Evolutionary conservation across 2,329 filamentous ascomycete species (phyloP).

Genomic region (Alternaria panax): DNA sequence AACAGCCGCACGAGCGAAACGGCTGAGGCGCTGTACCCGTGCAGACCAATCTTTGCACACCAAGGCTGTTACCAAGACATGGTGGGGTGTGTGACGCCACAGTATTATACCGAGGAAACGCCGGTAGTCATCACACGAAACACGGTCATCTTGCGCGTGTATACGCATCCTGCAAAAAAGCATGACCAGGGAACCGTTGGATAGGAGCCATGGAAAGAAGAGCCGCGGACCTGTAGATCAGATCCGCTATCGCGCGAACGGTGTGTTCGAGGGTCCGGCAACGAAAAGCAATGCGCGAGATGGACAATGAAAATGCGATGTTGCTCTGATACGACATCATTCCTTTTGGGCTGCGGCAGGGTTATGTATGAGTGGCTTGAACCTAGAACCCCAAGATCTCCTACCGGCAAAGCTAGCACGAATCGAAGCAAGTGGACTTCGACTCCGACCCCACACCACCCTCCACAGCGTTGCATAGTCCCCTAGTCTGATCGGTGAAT

Average conservation of each 20-base stretch:
- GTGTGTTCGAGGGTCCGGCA: slow-evolving; percentile 3
- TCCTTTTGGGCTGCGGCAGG: background rate
- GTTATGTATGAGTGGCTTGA: background rate
- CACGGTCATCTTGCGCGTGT: slow-evolving; percentile 4
- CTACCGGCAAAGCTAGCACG: background rate
- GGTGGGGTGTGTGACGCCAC: background rate
- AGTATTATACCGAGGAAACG: background rate
- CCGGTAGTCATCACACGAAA: slow-evolving; percentile 7
- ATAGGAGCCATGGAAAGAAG: background rate
- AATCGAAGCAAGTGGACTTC: background rate
- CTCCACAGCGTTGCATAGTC: background rate
- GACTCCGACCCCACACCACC: slow-evolving; percentile 2
- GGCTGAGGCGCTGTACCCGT: slow-evolving; percentile 2
- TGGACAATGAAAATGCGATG: background rate
- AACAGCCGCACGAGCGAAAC: slow-evolving; percentile 1
- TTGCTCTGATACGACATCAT: background rate
- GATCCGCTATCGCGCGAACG: slow-evolving; percentile 4
- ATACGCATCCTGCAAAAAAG: background rate
- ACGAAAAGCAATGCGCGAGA: background rate
- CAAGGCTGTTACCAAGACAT: background rate
- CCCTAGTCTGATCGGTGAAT: slow-evolving; percentile 4
- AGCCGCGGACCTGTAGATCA: background rate
- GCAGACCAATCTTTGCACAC: background rate
- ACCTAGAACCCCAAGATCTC: slow-evolving; percentile 1
- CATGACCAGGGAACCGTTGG: background rate